A percentile compares a stretch with the other conserved stretches of the same genome.
These are phyloP conservation scores for Neurospora sp. DNA, from an alignment of 495 filamentous ascomycete genomes.

Conservation along the genomic window DNA sequence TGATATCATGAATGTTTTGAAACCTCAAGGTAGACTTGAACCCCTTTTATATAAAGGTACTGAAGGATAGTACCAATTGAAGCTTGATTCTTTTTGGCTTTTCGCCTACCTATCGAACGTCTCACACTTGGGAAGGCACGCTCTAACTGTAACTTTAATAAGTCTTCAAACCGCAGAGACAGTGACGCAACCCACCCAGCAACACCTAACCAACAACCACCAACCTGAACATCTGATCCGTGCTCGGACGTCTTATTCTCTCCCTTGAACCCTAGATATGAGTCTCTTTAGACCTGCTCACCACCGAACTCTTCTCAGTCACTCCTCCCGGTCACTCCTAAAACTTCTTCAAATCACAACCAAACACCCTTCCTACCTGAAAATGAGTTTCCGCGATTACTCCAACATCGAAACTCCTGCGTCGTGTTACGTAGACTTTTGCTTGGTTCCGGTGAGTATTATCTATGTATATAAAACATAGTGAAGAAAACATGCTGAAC, in stretches of 20 bases:
- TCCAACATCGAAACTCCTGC: conserved; percentile 48
- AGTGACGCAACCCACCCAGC: not conserved
- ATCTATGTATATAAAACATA: not conserved
- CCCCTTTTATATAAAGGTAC: not conserved
- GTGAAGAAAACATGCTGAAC: not conserved
- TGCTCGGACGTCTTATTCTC: not conserved
- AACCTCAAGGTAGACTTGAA: not conserved
- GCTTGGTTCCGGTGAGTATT: conserved; percentile 60
- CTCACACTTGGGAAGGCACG: not conserved
- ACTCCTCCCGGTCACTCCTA: not conserved
- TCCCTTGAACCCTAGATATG: not conserved
- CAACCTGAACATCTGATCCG: not conserved
- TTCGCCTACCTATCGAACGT: not conserved
- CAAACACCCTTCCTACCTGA: not conserved
- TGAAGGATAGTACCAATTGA: not conserved
- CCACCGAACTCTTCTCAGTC: not conserved
- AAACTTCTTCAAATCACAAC: not conserved
- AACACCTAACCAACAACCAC: not conserved
- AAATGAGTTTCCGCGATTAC: conserved; percentile 19
- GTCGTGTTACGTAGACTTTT: conserved; percentile 70
- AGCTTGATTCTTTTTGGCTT: not conserved
- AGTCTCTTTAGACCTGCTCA: not conserved
- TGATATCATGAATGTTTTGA: not conserved
- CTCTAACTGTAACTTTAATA: not conserved
- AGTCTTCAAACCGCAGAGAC: not conserved